These are phyloP conservation scores for Cylindrotheca closterium DNA, from an alignment of 108 stramenopile species.

Conservation along the genomic window DNA sequence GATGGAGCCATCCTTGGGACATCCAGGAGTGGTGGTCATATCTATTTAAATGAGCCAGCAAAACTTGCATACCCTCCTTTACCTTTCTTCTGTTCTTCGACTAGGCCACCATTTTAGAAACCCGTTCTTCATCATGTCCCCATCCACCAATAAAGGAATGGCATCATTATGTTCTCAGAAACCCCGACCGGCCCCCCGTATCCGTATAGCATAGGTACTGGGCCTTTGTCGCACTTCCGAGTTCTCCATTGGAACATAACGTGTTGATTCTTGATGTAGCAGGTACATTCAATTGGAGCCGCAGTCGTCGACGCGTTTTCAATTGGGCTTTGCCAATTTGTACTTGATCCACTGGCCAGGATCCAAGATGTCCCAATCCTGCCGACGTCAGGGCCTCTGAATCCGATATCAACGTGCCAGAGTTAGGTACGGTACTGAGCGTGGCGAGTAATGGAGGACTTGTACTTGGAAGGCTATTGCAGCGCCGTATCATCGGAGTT, in stretches of 20 bases:
- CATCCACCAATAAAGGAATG: no score
- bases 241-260: slow-evolving; percentile 81
- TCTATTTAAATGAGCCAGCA: no score
- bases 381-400: slow-evolving; percentile 35
- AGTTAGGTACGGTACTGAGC: slow-evolving; percentile 66
- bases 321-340: slow-evolving; percentile 56
- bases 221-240: no score
- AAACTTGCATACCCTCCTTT: no score
- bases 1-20: no score
- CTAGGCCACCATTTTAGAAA: no score
- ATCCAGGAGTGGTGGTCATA: no score
- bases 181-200: no score
- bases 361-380: slow-evolving; percentile 37
- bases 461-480: slow-evolving; percentile 43
- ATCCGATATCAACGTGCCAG: slow-evolving; percentile 38
- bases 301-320: slow-evolving; percentile 55
- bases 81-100: no score
- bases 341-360: slow-evolving; percentile 85
- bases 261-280: slow-evolving; percentile 77
- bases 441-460: slow-evolving; percentile 88
- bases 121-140: no score
- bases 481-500: slow-evolving; percentile 78
- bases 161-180: no score
- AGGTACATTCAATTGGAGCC: slow-evolving; percentile 52
- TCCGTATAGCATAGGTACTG: no score